phyloP scores from a whole-genome alignment of 176 grass and related monocot species.

The Hordeum marinum region DNA sequence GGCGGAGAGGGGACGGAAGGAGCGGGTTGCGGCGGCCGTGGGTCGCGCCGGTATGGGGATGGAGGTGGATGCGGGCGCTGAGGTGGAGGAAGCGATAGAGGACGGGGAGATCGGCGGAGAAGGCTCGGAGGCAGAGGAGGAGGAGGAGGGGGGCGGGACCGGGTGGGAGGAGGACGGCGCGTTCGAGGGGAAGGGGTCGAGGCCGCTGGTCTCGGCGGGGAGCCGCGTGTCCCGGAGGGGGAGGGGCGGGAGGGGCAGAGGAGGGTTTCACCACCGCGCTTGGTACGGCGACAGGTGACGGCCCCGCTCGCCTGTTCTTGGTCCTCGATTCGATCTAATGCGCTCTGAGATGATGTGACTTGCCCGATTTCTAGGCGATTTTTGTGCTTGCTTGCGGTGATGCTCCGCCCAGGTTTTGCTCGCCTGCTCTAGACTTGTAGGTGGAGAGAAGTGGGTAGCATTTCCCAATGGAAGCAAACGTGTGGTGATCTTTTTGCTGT shows the following conservation, averaged over 20 bases:
- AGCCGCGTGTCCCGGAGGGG: constrained; percentile 16
- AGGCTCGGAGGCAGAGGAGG: background rate
- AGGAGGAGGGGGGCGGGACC: background rate
- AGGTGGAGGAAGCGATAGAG: background rate
- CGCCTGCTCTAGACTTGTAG: background rate
- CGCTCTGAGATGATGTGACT: background rate
- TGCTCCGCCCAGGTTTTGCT: background rate
- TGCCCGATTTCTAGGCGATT: background rate
- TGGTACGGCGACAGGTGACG: constrained; percentile 7
- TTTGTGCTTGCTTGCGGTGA: background rate
- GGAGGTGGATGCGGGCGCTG: background rate
- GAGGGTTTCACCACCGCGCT: constrained; percentile 39
- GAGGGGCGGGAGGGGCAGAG: constrained; percentile 5
- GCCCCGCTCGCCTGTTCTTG: background rate
- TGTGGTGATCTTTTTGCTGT: background rate
- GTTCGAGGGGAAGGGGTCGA: constrained; percentile 6
- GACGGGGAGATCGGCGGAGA: constrained; percentile 5
- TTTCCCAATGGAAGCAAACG: background rate
- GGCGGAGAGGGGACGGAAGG: background rate
- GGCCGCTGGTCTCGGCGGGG: background rate
- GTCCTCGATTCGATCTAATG: background rate
- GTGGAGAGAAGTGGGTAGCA: background rate
- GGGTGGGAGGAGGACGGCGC: background rate
- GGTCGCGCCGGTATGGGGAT: background rate
- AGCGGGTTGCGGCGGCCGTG: background rate